Percentiles rank a stretch among this genome's conserved stretches.
Evolutionary conservation across 1,139 yeast genomes (phyloP).

Genomic region (Barnettozyma hawaiiensis): DNA sequence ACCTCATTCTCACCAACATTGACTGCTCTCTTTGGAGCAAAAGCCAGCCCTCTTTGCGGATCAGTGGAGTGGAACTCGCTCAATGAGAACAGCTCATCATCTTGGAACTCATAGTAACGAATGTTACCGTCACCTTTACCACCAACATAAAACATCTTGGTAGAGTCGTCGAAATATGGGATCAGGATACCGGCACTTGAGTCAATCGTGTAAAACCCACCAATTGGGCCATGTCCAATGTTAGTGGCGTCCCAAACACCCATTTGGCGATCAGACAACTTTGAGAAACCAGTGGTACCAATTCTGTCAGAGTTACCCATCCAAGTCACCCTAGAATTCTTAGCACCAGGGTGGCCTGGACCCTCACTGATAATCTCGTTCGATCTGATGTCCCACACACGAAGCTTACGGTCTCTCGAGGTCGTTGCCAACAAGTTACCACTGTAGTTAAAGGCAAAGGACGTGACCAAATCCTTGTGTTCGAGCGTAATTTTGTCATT

Average conservation of each 20-base stretch:
- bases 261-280: constrained; percentile 88
- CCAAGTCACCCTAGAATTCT: constrained; percentile 85
- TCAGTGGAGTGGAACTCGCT: constrained; percentile 85
- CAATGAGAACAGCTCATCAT: constrained; percentile 73
- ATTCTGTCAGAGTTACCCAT: constrained; percentile 79
- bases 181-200: constrained; percentile 89
- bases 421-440: constrained; percentile 85
- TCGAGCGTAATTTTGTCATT: constrained; percentile 65
- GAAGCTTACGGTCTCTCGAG: constrained; percentile 83
- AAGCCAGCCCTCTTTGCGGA: constrained; percentile 94
- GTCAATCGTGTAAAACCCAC: constrained; percentile 80
- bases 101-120: constrained; percentile 82
- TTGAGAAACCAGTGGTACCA: constrained; percentile 93
- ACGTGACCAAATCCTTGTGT: constrained; percentile 86
- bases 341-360: constrained; percentile 88
- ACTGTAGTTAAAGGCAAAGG: constrained; percentile 83
- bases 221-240: constrained; percentile 76
- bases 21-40: constrained; percentile 77
- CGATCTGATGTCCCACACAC: constrained; percentile 85
- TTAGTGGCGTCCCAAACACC: constrained; percentile 86
- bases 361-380: constrained; percentile 79
- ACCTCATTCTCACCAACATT: constrained; percentile 82
- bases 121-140: constrained; percentile 99
- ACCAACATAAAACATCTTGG: constrained; percentile 76
- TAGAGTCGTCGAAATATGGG: constrained; percentile 82